Base-by-base conservation (phyloP, 2,329 filamentous ascomycete genomes). In the Talaromyces albobiverticillius region DNA sequence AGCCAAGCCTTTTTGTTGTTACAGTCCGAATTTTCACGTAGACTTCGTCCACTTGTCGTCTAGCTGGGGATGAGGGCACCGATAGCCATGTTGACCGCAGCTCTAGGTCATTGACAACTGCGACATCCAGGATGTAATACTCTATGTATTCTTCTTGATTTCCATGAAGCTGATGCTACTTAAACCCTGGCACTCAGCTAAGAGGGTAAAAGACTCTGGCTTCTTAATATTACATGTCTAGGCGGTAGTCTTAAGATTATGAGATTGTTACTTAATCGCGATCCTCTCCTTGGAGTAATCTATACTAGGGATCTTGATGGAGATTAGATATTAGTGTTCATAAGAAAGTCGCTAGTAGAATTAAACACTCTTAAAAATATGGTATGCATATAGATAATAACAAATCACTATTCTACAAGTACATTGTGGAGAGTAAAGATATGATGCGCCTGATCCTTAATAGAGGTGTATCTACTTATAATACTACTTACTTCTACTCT, bases 141-240 rank as follows among this genome's bases (percentile, higher is more conserved):
- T 45, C 55, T 60, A 46, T 56, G 55, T 40, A 26, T 59, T 14
- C 46, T 61, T 36, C 57, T 61, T 31, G 57, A 56, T 38, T 40
- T 55, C 49, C 57, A 60, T 18, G 38, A 34, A 48, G 47, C 50
- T n/a, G 36, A 56, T 49, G 49, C 48, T 32, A 46, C 18, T 3
- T 8, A 49, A 3, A 40, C 52, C 3, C 41, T 43, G 13, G 16
- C 56, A 9, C 46, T 56, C 23, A 18, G 10, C 10, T 6, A 29
- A 29, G 10, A 56, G 8, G 31, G 51, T 34, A 41, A 53, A 32
- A 40, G 38, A 45, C 53, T 55, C 47, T 41, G 49, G 23, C 48
- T 59, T 50, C 20, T 62, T 22, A 47, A 57, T 46, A 47, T 45
- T 22, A 56, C 59, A 26, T 60, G 60, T 56, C 13, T 31, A 10